phyloP scores from a whole-genome alignment of 192 early-diverging fungal species.

The Coemansia sp. region DNA sequence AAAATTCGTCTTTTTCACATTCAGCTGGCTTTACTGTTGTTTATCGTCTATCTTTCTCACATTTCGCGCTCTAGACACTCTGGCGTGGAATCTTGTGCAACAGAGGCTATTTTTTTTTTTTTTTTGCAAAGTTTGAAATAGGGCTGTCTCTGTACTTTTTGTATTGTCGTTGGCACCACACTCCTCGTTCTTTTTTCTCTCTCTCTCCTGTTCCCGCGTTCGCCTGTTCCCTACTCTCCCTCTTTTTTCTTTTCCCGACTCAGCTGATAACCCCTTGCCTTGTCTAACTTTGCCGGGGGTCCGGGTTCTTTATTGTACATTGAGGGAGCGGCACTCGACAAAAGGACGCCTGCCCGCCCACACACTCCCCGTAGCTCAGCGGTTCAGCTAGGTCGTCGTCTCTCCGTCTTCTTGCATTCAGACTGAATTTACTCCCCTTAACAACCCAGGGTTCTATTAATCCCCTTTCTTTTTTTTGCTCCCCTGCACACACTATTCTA shows the following conservation, averaged over 20 bases:
- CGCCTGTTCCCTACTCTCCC: neutral
- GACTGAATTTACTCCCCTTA: neutral
- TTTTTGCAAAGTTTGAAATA: neutral
- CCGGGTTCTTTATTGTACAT: constrained; percentile 6
- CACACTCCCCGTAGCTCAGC: neutral
- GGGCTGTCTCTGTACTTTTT: neutral
- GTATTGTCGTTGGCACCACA: neutral
- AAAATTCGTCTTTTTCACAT: neutral
- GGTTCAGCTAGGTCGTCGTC: neutral
- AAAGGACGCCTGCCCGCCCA: neutral
- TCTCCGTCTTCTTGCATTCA: neutral
- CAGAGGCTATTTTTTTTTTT: neutral
- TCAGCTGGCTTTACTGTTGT: neutral
- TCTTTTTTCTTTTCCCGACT: neutral
- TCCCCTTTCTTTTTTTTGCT: neutral
- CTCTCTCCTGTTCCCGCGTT: neutral
- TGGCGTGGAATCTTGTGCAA: neutral
- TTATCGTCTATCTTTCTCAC: neutral
- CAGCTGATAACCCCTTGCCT: constrained; percentile 4
- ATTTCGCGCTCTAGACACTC: neutral
- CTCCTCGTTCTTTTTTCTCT: neutral
- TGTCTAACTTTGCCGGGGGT: constrained; percentile 8
- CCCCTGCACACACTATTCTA: constrained; percentile 1
- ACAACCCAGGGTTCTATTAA: neutral
- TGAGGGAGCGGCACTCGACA: constrained; percentile 10